Percentiles rank a stretch among this genome's conserved stretches.
These are phyloP conservation scores for Aspergillus awamori DNA, from an alignment of 2,329 filamentous ascomycete genomes.

Conservation along the genomic window DNA sequence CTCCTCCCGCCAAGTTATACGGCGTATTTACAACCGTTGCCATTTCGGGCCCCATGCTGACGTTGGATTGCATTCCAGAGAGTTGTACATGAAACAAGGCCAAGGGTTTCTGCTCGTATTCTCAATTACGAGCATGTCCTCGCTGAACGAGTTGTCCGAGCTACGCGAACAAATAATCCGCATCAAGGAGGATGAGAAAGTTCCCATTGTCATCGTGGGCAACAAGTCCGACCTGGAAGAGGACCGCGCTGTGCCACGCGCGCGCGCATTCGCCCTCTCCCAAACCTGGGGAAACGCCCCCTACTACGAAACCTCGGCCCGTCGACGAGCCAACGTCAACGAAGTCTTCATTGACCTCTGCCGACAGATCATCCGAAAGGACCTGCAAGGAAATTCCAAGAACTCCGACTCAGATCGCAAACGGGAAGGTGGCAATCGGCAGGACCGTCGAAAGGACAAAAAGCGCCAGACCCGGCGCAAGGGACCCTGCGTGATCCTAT, in stretches of 20 bases:
- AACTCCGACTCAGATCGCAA: conserved; percentile 35
- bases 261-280: conserved; percentile 80
- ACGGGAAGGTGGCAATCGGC: conserved; percentile 37
- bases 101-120: conserved; percentile 92
- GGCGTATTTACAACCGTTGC: neutral
- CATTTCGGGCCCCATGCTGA: conserved; percentile 5
- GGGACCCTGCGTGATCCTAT: conserved; percentile 45
- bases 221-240: conserved; percentile 92
- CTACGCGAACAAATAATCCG: conserved; percentile 87
- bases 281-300: conserved; percentile 83
- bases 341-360: conserved; percentile 87
- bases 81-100: conserved; percentile 90
- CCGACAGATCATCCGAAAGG: conserved; percentile 77
- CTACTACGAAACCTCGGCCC: conserved; percentile 87
- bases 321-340: conserved; percentile 82
- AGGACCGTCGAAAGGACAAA: conserved; percentile 40
- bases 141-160: conserved; percentile 77
- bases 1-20: neutral
- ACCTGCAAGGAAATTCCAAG: conserved; percentile 48
- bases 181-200: conserved; percentile 83
- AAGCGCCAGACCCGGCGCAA: conserved; percentile 36
- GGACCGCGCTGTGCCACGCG: conserved; percentile 74
- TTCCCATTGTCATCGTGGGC: conserved; percentile 86
- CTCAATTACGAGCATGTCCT: conserved; percentile 83
- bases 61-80: conserved; percentile 49